These are phyloP conservation scores for Vitis riparia DNA, from an alignment of 164 flowering plant species.

Conservation along the genomic window DNA sequence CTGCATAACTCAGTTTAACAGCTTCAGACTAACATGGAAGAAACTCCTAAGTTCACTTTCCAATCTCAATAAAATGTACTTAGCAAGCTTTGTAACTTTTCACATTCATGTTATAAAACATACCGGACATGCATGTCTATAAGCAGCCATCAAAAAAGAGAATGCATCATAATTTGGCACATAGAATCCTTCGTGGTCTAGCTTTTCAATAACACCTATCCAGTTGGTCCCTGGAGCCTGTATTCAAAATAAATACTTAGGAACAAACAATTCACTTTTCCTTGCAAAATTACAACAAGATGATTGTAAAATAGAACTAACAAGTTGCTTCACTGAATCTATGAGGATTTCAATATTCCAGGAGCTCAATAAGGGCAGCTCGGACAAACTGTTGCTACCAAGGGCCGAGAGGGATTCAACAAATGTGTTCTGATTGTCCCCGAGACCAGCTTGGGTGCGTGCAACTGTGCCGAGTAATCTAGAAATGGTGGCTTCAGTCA, in stretches of 20 bases:
- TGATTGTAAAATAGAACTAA: slow-evolving; percentile 35
- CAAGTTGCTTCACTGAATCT: slow-evolving; percentile 84
- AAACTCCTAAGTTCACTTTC: not conserved
- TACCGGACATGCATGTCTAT: slow-evolving; percentile 45
- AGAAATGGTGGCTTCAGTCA: slow-evolving; percentile 68
- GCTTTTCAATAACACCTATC: slow-evolving; percentile 70
- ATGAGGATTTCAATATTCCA: slow-evolving; percentile 84
- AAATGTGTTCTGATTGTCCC: slow-evolving; percentile 56
- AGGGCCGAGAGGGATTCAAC: slow-evolving; percentile 60
- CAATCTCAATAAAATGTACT: slow-evolving; percentile 19
- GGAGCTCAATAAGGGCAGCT: slow-evolving; percentile 50
- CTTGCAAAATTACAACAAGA: not conserved
- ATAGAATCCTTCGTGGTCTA: slow-evolving; percentile 92
- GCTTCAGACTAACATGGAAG: slow-evolving; percentile 5
- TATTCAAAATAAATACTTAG: slow-evolving; percentile 13
- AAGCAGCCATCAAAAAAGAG: slow-evolving; percentile 72
- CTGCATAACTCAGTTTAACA: slow-evolving; percentile 34
- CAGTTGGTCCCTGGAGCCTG: slow-evolving; percentile 89
- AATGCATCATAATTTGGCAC: slow-evolving; percentile 77
- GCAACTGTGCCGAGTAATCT: slow-evolving; percentile 66
- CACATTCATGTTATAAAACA: slow-evolving; percentile 19
- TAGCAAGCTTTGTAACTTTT: slow-evolving; percentile 37
- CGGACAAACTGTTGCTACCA: slow-evolving; percentile 48
- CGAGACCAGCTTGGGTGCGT: slow-evolving; percentile 66
- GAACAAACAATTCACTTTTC: not conserved